A percentile compares a stretch with the other conserved stretches of the same genome.
These are phyloP conservation scores for Suillus clintonianus DNA, from an alignment of 768 basidiomycete species.

Conservation along the genomic window DNA sequence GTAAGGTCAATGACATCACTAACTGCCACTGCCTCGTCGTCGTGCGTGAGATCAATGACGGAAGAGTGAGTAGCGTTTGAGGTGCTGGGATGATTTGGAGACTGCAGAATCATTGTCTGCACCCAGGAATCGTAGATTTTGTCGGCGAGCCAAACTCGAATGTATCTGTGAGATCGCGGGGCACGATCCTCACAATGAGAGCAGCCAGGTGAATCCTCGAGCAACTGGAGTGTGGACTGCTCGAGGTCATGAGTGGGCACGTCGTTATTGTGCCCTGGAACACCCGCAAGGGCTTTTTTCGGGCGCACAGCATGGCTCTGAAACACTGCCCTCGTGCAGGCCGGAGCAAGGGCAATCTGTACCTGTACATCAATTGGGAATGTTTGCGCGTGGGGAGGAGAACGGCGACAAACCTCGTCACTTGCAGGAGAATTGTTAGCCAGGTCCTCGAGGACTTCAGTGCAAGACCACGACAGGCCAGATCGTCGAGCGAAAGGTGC, in stretches of 20 bases:
- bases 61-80: too few relatives aligned
- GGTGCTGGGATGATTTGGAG: too few relatives aligned
- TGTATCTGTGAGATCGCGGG: background rate
- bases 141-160: background rate
- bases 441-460: background rate
- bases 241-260: background rate
- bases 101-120: background rate
- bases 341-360: background rate
- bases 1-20: background rate
- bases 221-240: background rate
- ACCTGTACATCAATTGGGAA: too few relatives aligned
- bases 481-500: background rate
- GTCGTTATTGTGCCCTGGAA: background rate
- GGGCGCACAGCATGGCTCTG: background rate
- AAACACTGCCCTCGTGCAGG: constrained; percentile 1
- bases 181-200: background rate
- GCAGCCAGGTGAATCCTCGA: background rate
- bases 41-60: too few relatives aligned
- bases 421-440: background rate
- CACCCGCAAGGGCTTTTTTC: background rate
- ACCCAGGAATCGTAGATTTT: background rate
- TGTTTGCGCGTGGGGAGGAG: too few relatives aligned
- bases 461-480: constrained; percentile 4
- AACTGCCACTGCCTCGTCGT: background rate
- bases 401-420: background rate